phyloP scores from a whole-genome alignment of 352 stramenopile genomes.

The Pythium phragmiticola region DNA sequence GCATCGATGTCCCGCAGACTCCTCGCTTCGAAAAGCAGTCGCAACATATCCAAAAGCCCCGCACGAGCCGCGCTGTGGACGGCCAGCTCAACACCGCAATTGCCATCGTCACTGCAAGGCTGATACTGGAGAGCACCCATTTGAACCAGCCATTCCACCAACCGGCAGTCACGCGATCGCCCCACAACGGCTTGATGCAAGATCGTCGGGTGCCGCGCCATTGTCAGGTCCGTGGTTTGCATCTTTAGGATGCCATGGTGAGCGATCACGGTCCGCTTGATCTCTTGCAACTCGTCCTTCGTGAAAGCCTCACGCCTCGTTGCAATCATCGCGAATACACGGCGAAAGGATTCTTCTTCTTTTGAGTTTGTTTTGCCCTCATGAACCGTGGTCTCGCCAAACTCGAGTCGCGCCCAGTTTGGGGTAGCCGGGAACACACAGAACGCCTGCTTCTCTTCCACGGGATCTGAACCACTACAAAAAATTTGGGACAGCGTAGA shows the following conservation, averaged over 20 bases:
- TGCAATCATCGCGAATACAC: neutral
- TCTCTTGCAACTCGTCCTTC: neutral
- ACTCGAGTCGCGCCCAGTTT: neutral
- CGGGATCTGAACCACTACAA: too few species aligned
- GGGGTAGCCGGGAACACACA: neutral
- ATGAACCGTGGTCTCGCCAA: too few species aligned
- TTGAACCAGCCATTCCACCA: slow-evolving; percentile 4
- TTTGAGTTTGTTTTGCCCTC: neutral
- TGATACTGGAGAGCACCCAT: neutral
- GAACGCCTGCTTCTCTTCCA: too few species aligned
- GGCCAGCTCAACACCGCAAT: neutral
- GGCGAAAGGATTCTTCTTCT: neutral
- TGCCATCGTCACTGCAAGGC: neutral
- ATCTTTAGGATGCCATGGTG: neutral
- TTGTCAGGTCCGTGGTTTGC: too few species aligned
- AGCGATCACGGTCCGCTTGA: neutral
- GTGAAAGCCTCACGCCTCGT: neutral
- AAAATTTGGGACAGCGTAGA: too few species aligned
- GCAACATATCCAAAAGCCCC: neutral
- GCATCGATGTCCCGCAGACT: neutral
- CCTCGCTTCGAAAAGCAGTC: neutral
- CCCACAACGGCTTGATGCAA: slow-evolving; percentile 2
- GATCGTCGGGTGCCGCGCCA: neutral
- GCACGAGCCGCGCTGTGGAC: neutral
- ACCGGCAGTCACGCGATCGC: neutral